Evolutionary conservation across 2,329 filamentous ascomycete genomes (phyloP).

Genomic region (Juglanconis oblonga): DNA sequence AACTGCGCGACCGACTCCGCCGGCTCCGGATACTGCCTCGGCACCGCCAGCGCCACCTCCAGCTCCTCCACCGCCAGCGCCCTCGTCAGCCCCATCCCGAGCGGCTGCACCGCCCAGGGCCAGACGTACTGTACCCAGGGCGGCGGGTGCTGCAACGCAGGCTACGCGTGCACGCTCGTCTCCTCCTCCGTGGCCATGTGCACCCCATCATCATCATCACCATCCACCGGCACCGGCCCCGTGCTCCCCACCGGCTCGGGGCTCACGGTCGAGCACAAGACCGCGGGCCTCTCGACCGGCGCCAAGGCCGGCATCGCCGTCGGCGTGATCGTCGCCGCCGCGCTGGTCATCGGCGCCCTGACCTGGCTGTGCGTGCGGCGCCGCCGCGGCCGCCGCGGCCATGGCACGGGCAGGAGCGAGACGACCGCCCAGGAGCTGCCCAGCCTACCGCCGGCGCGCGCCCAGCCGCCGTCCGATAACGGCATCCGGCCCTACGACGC

Average conservation of each 20-base stretch:
- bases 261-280: slow-evolving; percentile 16
- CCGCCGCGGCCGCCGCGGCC: slow-evolving; percentile 27
- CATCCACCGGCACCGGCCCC: slow-evolving; percentile 29
- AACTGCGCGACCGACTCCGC: slow-evolving; percentile 34
- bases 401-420: slow-evolving; percentile 17
- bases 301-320: slow-evolving; percentile 57
- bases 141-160: slow-evolving; percentile 48
- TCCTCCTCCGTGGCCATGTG: slow-evolving; percentile 35
- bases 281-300: slow-evolving; percentile 37
- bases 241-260: slow-evolving; percentile 28
- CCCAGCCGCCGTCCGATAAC: slow-evolving; percentile 6
- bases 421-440: slow-evolving; percentile 13
- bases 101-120: slow-evolving; percentile 40
- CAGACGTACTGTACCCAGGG: slow-evolving; percentile 44
- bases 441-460: slow-evolving; percentile 6
- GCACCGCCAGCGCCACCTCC: slow-evolving; percentile 20
- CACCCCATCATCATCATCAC: slow-evolving; percentile 20
- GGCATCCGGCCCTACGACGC: slow-evolving; percentile 14
- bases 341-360: slow-evolving; percentile 38
- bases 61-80: slow-evolving; percentile 21
- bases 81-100: slow-evolving; percentile 33
- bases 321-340: slow-evolving; percentile 44
- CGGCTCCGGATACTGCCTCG: slow-evolving; percentile 29
- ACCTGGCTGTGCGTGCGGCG: slow-evolving; percentile 47
- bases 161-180: slow-evolving; percentile 40